These are phyloP conservation scores for Lentinula sp. DNA, from an alignment of 768 basidiomycete genomes.

Conservation along the genomic window DNA sequence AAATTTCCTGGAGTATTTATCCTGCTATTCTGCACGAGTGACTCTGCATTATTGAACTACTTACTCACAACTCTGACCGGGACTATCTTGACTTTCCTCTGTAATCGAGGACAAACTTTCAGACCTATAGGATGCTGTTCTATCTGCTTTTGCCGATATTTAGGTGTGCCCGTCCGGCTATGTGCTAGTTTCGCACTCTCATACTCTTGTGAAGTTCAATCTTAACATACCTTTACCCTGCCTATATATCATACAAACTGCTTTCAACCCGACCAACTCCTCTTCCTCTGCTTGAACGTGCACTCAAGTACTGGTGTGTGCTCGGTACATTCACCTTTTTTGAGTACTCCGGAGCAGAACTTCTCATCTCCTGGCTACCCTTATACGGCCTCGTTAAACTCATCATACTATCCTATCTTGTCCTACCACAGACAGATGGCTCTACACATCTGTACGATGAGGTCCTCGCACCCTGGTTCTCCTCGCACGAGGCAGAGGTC, in stretches of 20 bases:
- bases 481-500: slow-evolving; percentile 76
- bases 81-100: neutral
- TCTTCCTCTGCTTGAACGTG: slow-evolving; percentile 81
- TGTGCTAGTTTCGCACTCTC: neutral
- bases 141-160: slow-evolving; percentile 42
- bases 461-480: slow-evolving; percentile 81
- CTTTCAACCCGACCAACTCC: slow-evolving; percentile 82
- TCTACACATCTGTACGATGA: slow-evolving; percentile 78
- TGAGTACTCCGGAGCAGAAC: slow-evolving; percentile 70
- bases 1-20: neutral
- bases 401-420: slow-evolving; percentile 82
- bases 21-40: neutral
- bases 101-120: neutral
- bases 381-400: slow-evolving; percentile 83
- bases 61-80: too few relatives aligned
- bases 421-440: slow-evolving; percentile 85
- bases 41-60: neutral
- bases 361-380: slow-evolving; percentile 87
- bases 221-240: slow-evolving; percentile 83
- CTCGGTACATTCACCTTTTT: slow-evolving; percentile 75
- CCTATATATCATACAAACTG: slow-evolving; percentile 95
- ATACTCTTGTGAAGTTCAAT: slow-evolving; percentile 42
- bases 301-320: slow-evolving; percentile 98
- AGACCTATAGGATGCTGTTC: slow-evolving; percentile 32
- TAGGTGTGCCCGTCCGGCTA: slow-evolving; percentile 25